Conservation (phyloP, 2,329 filamentous ascomycete species). For the Pseudogymnoascus sp. region DNA sequence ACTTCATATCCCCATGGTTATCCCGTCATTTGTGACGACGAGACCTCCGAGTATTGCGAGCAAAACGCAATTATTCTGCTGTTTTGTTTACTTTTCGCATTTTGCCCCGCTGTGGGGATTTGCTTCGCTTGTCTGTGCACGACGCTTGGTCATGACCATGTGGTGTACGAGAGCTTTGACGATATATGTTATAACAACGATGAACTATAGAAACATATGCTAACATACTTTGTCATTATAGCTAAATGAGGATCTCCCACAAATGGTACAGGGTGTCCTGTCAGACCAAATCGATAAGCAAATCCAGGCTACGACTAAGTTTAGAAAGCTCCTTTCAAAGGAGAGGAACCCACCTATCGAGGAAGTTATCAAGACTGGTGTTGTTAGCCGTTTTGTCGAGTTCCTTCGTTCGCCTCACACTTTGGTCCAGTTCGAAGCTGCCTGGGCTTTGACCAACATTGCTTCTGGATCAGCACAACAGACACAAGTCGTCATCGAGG, state of each 20-base stretch:
- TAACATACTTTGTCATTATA: slow-evolving; percentile 33
- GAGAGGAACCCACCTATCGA: slow-evolving; percentile 99
- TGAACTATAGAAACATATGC: slow-evolving; percentile 3
- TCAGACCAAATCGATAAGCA: slow-evolving; percentile 97
- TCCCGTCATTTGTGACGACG: background rate
- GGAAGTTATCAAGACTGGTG: slow-evolving; percentile 97
- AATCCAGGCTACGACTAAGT: slow-evolving; percentile 96
- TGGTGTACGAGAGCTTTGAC: background rate
- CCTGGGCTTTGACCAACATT: slow-evolving; percentile 98
- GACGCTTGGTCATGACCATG: background rate
- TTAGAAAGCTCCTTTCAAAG: slow-evolving; percentile 95
- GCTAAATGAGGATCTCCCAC: slow-evolving; percentile 95
- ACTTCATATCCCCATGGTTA: background rate
- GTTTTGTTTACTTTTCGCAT: slow-evolving; percentile 10
- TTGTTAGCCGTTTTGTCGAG: slow-evolving; percentile 94
- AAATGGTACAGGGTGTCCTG: slow-evolving; percentile 97
- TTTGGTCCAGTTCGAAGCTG: slow-evolving; percentile 96
- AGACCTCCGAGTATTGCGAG: background rate
- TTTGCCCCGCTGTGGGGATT: slow-evolving; percentile 10
- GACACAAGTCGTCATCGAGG: slow-evolving; percentile 98
- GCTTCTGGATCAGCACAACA: slow-evolving; percentile 94
- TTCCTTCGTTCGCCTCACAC: slow-evolving; percentile 97
- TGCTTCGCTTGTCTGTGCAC: slow-evolving; percentile 5
- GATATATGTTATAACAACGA: slow-evolving; percentile 8
- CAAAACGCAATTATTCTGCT: slow-evolving; percentile 3